These are phyloP conservation scores for Quercus cerris DNA, from an alignment of 306 rosid genomes.

Conservation along the genomic window DNA sequence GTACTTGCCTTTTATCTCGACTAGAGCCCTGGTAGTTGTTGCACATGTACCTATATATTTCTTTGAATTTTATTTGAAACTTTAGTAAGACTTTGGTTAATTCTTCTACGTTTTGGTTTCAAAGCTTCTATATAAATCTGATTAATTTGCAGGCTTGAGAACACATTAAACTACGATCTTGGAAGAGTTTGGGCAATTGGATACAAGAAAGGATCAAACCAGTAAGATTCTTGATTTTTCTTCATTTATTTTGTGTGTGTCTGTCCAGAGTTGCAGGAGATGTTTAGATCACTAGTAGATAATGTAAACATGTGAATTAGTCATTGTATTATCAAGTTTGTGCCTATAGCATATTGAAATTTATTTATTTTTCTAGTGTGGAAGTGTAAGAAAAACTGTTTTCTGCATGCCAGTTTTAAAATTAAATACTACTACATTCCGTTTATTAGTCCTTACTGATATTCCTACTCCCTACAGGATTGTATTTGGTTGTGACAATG, in stretches of 20 bases:
- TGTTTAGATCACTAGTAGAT: background rate
- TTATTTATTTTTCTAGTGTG: background rate
- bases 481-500: constrained; percentile 33
- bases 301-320: background rate
- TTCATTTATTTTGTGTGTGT: background rate
- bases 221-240: constrained; percentile 17
- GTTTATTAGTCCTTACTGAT: background rate
- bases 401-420: background rate
- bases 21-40: background rate
- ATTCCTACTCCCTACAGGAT: constrained; percentile 13
- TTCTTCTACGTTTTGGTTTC: background rate
- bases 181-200: constrained; percentile 42
- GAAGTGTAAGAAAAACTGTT: too few species aligned
- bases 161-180: constrained; percentile 23
- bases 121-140: background rate
- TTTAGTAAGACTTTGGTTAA: background rate
- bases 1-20: too few species aligned
- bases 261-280: background rate
- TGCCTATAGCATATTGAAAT: too few species aligned
- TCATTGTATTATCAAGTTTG: background rate
- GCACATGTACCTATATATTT: too few species aligned
- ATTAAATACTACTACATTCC: background rate
- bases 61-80: background rate
- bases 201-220: constrained; percentile 25
- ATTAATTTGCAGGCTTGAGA: constrained; percentile 27